Percentiles rank a stretch among this genome's conserved stretches.
phyloP scores from a whole-genome alignment of 106 monocot species.

The Apostasia ramifera region DNA sequence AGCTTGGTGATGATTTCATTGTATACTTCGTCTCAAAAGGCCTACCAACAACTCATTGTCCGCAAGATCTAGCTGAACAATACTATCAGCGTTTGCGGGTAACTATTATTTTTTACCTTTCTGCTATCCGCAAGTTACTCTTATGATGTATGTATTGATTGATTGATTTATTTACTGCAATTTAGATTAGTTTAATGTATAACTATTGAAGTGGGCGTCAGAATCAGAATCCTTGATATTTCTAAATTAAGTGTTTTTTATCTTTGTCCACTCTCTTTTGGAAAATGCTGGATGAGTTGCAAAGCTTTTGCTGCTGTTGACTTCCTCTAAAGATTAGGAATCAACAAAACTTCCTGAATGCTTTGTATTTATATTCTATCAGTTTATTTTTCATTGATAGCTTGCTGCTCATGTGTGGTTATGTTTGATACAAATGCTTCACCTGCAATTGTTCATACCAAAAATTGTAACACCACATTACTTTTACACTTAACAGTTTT shows the following conservation, averaged over 20 bases:
- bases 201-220: background rate
- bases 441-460: no score
- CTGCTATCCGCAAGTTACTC: background rate
- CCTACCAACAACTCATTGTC: slow-evolving; percentile 60
- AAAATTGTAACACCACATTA: no score
- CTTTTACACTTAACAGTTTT: no score
- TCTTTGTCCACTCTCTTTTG: no score
- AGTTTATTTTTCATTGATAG: no score
- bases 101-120: background rate
- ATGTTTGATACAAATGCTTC: no score
- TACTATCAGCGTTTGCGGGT: slow-evolving; percentile 83
- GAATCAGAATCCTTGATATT: background rate
- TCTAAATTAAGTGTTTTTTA: background rate
- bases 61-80: slow-evolving; percentile 68
- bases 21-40: slow-evolving; percentile 53
- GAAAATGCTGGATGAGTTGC: no score
- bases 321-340: no score
- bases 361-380: no score
- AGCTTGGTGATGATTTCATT: slow-evolving; percentile 69
- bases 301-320: no score
- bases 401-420: no score
- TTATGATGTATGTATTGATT: background rate
- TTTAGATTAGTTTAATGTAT: background rate
- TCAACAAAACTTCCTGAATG: no score
- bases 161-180: background rate